Percentiles rank a stretch among this genome's conserved stretches.
phyloP scores from a whole-genome alignment of 2,329 filamentous ascomycete genomes.

The Dichotomopilus funicola region DNA sequence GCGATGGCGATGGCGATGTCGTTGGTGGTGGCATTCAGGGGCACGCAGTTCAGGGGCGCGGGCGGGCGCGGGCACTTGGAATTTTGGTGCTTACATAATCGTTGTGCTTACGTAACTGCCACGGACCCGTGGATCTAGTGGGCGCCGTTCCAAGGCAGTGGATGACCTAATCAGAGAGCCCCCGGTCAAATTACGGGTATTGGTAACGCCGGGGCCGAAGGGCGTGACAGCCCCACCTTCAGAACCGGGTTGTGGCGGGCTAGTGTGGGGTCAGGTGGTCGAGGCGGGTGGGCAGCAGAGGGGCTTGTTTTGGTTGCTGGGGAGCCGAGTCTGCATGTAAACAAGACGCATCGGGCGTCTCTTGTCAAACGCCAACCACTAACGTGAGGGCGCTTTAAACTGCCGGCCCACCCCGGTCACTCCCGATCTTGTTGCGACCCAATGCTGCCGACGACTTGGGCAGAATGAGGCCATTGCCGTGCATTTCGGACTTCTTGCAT shows the following conservation, averaged over 20 bases:
- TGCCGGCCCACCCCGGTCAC: constrained; percentile 20
- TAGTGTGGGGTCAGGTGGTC: background rate
- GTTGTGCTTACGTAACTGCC: too few relatives aligned
- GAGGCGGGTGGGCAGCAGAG: background rate
- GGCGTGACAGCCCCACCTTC: too few relatives aligned
- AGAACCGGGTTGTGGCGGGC: background rate
- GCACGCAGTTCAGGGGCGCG: too few relatives aligned
- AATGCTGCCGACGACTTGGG: constrained; percentile 15
- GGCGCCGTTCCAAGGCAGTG: too few relatives aligned
- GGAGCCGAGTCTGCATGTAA: constrained; percentile 20
- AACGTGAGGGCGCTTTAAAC: background rate
- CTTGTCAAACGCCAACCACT: constrained; percentile 14
- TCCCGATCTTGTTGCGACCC: constrained; percentile 12
- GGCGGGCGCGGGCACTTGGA: too few relatives aligned
- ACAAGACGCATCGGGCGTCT: constrained; percentile 12
- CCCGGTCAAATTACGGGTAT: too few relatives aligned
- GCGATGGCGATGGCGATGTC: too few relatives aligned
- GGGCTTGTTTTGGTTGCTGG: constrained; percentile 16
- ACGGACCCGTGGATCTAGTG: too few relatives aligned
- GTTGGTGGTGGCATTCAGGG: too few relatives aligned
- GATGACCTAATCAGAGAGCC: too few relatives aligned
- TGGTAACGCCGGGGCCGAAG: too few relatives aligned
- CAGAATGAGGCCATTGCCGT: constrained; percentile 19
- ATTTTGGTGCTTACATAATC: too few relatives aligned
- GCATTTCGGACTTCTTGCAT: constrained; percentile 8